These are phyloP conservation scores for Ceratocystis albifundus DNA, from an alignment of 2,329 filamentous ascomycete genomes.

Conservation along the genomic window DNA sequence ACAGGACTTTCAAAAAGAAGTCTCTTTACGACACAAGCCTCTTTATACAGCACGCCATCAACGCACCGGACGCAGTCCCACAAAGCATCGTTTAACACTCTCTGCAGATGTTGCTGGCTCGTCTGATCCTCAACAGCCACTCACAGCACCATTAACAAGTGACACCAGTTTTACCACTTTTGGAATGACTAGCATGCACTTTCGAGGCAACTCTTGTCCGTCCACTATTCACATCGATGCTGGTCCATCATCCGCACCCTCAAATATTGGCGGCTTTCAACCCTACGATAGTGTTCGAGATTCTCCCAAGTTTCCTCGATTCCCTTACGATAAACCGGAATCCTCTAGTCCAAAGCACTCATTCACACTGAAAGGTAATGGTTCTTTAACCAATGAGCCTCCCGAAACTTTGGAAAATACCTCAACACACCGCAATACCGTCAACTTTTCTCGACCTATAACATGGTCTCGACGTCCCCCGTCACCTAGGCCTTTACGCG, in stretches of 20 bases:
- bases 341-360: background rate
- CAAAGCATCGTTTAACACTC: slow-evolving; percentile 49
- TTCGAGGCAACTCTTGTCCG: slow-evolving; percentile 44
- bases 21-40: slow-evolving; percentile 40
- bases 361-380: background rate
- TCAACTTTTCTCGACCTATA: slow-evolving; percentile 21
- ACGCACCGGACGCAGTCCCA: slow-evolving; percentile 43
- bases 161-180: slow-evolving; percentile 31
- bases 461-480: slow-evolving; percentile 33
- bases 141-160: slow-evolving; percentile 48
- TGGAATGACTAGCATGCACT: slow-evolving; percentile 31
- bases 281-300: slow-evolving; percentile 35
- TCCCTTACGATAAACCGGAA: slow-evolving; percentile 31
- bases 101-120: slow-evolving; percentile 48
- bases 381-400: background rate
- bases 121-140: slow-evolving; percentile 40
- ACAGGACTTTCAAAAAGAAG: slow-evolving; percentile 63
- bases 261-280: slow-evolving; percentile 44
- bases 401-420: background rate
- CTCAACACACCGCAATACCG: background rate
- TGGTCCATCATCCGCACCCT: slow-evolving; percentile 56
- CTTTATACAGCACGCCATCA: slow-evolving; percentile 39
- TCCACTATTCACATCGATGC: slow-evolving; percentile 42
- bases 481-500: slow-evolving; percentile 34
- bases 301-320: slow-evolving; percentile 32